Conservation (phyloP, 345 rosid genomes). For the Populus tremula region DNA sequence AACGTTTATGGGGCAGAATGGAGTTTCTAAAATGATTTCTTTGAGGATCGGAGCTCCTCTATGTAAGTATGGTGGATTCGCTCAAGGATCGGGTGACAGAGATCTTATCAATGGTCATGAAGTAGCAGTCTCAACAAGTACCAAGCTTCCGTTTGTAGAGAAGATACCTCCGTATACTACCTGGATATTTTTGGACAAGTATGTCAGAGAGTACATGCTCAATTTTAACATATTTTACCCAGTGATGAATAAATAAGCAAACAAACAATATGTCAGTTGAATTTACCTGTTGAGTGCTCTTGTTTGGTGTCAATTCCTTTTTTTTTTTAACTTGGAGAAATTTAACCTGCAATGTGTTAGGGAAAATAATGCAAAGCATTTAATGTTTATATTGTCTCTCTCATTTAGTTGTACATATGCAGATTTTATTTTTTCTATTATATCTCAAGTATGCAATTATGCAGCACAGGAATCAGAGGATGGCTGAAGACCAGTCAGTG, state of each 20-base stretch:
- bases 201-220: slow-evolving; percentile 15
- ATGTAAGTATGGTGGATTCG: slow-evolving; percentile 52
- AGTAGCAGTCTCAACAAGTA: slow-evolving; percentile 39
- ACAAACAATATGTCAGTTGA: neutral
- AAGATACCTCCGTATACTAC: slow-evolving; percentile 88
- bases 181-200: slow-evolving; percentile 97
- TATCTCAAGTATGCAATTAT: slow-evolving; percentile 37
- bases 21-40: slow-evolving; percentile 30
- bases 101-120: slow-evolving; percentile 65
- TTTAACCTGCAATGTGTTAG: neutral
- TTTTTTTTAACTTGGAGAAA: neutral
- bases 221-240: neutral
- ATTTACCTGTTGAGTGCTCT: neutral
- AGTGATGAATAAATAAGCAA: neutral
- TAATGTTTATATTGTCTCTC: slow-evolving; percentile 4
- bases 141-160: slow-evolving; percentile 60
- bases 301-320: neutral
- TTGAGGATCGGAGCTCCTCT: slow-evolving; percentile 55
- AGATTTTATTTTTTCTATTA: slow-evolving; percentile 28
- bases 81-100: slow-evolving; percentile 59
- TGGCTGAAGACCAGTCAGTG: slow-evolving; percentile 98
- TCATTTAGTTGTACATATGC: slow-evolving; percentile 7
- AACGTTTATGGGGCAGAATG: slow-evolving; percentile 31
- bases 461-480: slow-evolving; percentile 91
- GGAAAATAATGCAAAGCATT: slow-evolving; percentile 2